Base-by-base conservation (phyloP, 106 monocot species). In the Acanthochlamys bracteata region DNA sequence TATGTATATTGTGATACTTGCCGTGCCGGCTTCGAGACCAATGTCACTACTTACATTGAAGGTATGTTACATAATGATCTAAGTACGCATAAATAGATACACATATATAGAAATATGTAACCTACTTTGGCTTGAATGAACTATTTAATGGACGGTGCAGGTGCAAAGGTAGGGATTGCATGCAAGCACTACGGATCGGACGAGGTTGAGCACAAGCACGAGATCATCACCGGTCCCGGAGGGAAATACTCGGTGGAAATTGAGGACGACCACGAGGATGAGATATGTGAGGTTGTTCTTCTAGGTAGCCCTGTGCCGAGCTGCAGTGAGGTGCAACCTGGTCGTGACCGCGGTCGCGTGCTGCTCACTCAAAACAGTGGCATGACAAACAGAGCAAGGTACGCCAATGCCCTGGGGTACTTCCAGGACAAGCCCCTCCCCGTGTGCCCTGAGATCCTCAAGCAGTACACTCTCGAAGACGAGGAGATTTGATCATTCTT, bases 391-490 rank as follows among this genome's bases (percentile, higher is more conserved):
- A 64, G 59, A 25, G 65, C 71, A 59, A 61, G 83, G n/a, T 33
- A 57, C 42, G 80, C 87, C 25, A 87, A 83, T 67, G 46, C 83
- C 21, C 83, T 87, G 16, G 87, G 87, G 53, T 87, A 76, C 80
- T 65, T 83, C 74, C 73, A 59, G 65, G 61, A 57, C 25, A 33
- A 26, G 41, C 79, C 83, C 4, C 77, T 83, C 24, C 61, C 60
- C 20, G 26, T 42, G 39, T 73, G 78, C 54, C 55, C 60, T 15
- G n/a, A 41, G 16, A 24, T 78, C 20, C 61, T 72, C 25, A 63
- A 45, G 72, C 33, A 62, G 53, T 72, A 61, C 10, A 61, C 57
- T 25, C 20, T 66, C 22, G 76, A 23, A 10, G 59, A 76, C 43
- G 43, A 43, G 43, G 43, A 43, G 43, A 43, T n/a, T n/a, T n/a